Evolutionary conservation across 2,329 filamentous ascomycete species (phyloP).

Genomic region (Exserohilum turcica): DNA sequence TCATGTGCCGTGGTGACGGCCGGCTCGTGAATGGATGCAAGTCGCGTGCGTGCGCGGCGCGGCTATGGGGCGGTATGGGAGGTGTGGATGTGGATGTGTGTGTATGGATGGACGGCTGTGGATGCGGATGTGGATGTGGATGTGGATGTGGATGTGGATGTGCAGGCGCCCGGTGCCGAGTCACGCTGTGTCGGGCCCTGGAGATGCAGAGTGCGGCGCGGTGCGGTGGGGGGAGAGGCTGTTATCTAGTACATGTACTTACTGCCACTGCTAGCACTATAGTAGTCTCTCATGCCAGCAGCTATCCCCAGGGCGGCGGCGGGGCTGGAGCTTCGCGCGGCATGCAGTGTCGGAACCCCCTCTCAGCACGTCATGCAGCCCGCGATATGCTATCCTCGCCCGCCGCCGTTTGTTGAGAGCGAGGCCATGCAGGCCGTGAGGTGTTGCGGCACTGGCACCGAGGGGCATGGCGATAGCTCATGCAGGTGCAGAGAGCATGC

Average conservation of each 20-base stretch:
- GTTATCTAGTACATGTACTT: too few relatives aligned
- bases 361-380: conserved; percentile 27
- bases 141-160: background rate
- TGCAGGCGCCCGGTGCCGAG: too few relatives aligned
- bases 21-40: conserved; percentile 24
- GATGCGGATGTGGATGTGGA: conserved; percentile 16
- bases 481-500: conserved; percentile 26
- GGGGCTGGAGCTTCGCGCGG: conserved; percentile 16
- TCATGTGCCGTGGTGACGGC: conserved; percentile 31
- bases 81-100: too few relatives aligned
- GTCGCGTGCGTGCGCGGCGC: conserved; percentile 24
- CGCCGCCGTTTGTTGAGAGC: conserved; percentile 27
- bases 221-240: conserved; percentile 13
- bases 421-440: conserved; percentile 11
- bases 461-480: conserved; percentile 21
- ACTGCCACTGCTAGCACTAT: too few relatives aligned
- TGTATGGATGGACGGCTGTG: too few relatives aligned
- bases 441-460: conserved; percentile 6
- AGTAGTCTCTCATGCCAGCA: too few relatives aligned
- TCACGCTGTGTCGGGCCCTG: too few relatives aligned
- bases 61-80: too few relatives aligned
- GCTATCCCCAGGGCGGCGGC: conserved; percentile 5
- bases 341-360: conserved; percentile 16
- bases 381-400: conserved; percentile 13
- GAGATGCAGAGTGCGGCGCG: too few relatives aligned